phyloP scores from a whole-genome alignment of 2,329 filamentous ascomycete species.

The Microsporum audouinii region DNA sequence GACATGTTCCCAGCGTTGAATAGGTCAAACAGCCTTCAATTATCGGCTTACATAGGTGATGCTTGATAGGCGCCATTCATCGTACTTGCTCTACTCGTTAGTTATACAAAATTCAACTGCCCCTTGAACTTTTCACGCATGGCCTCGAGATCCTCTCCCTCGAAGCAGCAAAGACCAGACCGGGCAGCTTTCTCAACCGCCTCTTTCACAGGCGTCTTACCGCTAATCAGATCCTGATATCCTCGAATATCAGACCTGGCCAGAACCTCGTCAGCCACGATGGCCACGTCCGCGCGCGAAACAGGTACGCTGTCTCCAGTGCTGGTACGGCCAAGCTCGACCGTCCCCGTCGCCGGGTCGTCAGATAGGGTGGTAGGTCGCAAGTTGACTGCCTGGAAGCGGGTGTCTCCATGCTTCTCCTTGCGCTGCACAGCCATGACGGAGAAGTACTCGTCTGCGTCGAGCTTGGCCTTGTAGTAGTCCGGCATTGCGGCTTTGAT shows the following conservation, averaged over 20 bases:
- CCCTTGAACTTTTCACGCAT: slow-evolving; percentile 22
- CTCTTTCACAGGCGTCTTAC: slow-evolving; percentile 35
- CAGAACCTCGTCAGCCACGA: slow-evolving; percentile 40
- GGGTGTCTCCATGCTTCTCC: slow-evolving; percentile 10
- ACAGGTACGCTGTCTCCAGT: slow-evolving; percentile 34
- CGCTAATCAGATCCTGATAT: slow-evolving; percentile 45
- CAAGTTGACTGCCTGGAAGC: slow-evolving; percentile 41
- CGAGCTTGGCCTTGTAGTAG: slow-evolving; percentile 45
- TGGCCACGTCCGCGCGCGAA: slow-evolving; percentile 41
- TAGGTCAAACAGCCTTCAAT: no score
- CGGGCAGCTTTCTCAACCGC: slow-evolving; percentile 38
- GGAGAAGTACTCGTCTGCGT: slow-evolving; percentile 45
- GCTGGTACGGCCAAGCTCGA: slow-evolving; percentile 36
- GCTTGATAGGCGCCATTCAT: no score
- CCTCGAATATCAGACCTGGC: slow-evolving; percentile 39
- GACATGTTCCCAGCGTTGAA: no score
- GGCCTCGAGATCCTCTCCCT: slow-evolving; percentile 41
- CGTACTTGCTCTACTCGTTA: neutral
- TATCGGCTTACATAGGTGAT: no score
- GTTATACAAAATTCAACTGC: neutral
- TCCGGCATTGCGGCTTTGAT: slow-evolving; percentile 40
- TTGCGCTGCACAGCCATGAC: slow-evolving; percentile 31
- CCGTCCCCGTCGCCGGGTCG: slow-evolving; percentile 36
- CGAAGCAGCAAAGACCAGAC: slow-evolving; percentile 37
- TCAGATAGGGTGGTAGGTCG: slow-evolving; percentile 42